Evolutionary conservation across 495 filamentous ascomycete species (phyloP).

Genomic region (Tricharina praecox): DNA sequence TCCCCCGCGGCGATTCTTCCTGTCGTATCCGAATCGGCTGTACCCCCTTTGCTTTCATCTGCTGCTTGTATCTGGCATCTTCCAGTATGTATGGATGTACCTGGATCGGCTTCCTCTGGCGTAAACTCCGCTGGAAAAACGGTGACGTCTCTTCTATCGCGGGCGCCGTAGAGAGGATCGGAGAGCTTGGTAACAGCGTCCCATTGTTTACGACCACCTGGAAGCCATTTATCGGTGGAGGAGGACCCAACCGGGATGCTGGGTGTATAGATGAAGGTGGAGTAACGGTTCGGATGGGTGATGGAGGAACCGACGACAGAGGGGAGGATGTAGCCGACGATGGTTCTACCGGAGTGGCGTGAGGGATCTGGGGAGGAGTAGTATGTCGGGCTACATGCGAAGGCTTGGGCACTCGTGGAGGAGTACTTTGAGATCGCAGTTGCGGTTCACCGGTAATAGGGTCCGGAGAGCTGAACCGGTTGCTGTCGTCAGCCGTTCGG

Average conservation of each 20-base stretch:
- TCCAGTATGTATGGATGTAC: slow-evolving; percentile 42
- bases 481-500: too few relatives aligned
- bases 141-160: slow-evolving; percentile 8
- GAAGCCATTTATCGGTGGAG: neutral
- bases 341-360: too few relatives aligned
- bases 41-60: slow-evolving; percentile 35
- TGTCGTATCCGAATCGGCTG: slow-evolving; percentile 33
- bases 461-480: slow-evolving; percentile 27
- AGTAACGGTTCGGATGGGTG: neutral
- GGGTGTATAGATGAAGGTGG: slow-evolving; percentile 2
- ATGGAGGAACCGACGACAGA: slow-evolving; percentile 32
- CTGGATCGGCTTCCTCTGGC: slow-evolving; percentile 44
- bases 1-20: slow-evolving; percentile 11
- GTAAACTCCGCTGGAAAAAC: slow-evolving; percentile 27
- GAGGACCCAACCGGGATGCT: neutral
- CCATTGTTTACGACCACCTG: neutral
- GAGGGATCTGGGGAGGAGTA: neutral
- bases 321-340: slow-evolving; percentile 29
- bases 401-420: too few relatives aligned
- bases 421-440: slow-evolving; percentile 11
- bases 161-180: neutral
- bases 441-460: slow-evolving; percentile 18
- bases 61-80: slow-evolving; percentile 35
- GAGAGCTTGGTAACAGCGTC: too few relatives aligned
- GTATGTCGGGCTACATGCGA: too few relatives aligned